Base-by-base conservation (phyloP, 2,329 filamentous ascomycete species). In the Aspergillus sp. region DNA sequence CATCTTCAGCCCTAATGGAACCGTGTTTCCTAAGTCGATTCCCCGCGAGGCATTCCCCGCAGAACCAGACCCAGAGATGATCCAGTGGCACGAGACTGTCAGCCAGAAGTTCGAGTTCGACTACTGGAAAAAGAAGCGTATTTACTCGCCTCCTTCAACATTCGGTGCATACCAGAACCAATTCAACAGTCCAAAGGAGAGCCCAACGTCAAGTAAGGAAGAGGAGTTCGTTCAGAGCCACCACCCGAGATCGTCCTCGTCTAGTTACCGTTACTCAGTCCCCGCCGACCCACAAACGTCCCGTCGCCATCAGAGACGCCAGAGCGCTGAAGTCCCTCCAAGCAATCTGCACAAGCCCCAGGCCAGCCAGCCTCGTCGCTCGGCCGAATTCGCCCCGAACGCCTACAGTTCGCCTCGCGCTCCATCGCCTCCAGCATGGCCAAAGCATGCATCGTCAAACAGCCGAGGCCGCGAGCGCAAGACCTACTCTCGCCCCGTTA, bases 1-100 rank as follows among this genome's bases (percentile, higher is more conserved):
- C 37, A 82, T 98, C 58, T 84, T 83, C 59, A 86, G 96, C 67
- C 89, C 89, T 0, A 91, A 80, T 11, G 83, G 82, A 2, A 71
- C 76, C 11, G 52, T 73, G 0, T 86, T 87, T 56, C 85, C 85
- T 6, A 87, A 86, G 67, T 70, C 79, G 3, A 76, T 88, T 12
- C 85, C 92, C 0, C 87, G 89, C 41, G 84, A 87, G 56, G 84
- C 87, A 0, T 90, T 93, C 58, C 93, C 95, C 0, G 71, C 81
- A 2, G 79, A 84, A 44, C 84, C 92, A 1, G 93, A 98, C 67
- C 77, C 82, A 4, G 88, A 89, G n/a, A 92, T 96, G 76, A 86
- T 92, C 55, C 80, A 82, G 58, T 99, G 95, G 93, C 92, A 98
- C 71, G 86, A 90, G 64, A 80, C 82, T 2, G 93, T 96, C 56